Evolutionary conservation across 2,329 filamentous ascomycete species (phyloP).

Genomic region (Leptodontidium sp.): DNA sequence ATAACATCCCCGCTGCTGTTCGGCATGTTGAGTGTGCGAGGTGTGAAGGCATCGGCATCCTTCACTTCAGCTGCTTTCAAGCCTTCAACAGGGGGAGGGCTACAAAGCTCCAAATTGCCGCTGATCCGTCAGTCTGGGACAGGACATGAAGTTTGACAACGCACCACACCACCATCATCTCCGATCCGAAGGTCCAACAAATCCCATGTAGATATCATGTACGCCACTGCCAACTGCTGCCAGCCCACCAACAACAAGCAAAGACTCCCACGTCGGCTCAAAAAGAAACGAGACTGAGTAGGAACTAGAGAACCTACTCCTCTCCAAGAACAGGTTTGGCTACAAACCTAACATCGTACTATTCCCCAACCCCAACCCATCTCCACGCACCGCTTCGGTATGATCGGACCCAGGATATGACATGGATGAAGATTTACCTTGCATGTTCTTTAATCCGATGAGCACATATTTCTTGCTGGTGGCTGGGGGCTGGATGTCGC

Average conservation of each 20-base stretch:
- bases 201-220: not conserved
- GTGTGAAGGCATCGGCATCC: no score
- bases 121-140: constrained; percentile 16
- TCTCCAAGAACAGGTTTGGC: constrained; percentile 26
- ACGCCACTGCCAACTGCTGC: not conserved
- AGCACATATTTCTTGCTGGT: constrained; percentile 23
- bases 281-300: not conserved
- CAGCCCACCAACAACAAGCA: not conserved
- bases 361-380: not conserved
- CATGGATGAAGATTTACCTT: constrained; percentile 31
- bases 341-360: not conserved
- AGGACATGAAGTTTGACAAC: constrained; percentile 10
- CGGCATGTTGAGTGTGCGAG: not conserved
- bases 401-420: constrained; percentile 28
- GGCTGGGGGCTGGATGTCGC: constrained; percentile 13
- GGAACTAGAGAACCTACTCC: not conserved
- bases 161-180: constrained; percentile 16
- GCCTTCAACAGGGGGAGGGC: not conserved
- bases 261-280: constrained; percentile 3
- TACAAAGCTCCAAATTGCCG: constrained; percentile 11
- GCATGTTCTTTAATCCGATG: constrained; percentile 30
- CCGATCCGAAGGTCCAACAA: not conserved
- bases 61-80: not conserved
- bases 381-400: constrained; percentile 15
- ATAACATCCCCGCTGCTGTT: constrained; percentile 5